phyloP scores from a whole-genome alignment of 768 basidiomycete genomes.

The Boletus pseudopeckii region DNA sequence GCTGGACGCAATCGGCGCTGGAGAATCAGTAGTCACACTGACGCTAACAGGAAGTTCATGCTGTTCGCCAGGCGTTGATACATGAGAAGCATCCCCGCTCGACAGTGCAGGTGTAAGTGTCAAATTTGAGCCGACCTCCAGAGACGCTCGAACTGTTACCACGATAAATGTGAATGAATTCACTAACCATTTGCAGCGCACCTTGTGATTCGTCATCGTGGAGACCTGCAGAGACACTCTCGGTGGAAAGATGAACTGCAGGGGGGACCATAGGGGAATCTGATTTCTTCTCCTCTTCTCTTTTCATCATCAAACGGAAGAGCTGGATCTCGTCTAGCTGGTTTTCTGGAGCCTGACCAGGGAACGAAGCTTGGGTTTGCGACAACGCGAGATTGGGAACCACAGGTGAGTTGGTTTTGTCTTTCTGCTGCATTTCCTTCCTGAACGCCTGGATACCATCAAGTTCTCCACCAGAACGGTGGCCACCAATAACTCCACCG shows the following conservation, averaged over 20 bases:
- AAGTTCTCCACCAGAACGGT: conserved; percentile 58
- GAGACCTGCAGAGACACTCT: conserved; percentile 10
- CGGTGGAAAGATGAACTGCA: conserved; percentile 1
- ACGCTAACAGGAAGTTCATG: background rate
- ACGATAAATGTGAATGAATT: conserved; percentile 12
- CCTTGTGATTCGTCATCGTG: conserved; percentile 18
- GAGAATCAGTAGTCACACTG: conserved; percentile 1
- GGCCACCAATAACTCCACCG: conserved; percentile 63
- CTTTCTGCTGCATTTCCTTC: conserved; percentile 77
- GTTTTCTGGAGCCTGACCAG: conserved; percentile 25
- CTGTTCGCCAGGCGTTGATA: conserved; percentile 16
- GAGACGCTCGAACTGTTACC: conserved; percentile 5
- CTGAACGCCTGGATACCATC: conserved; percentile 89
- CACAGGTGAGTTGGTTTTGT: conserved; percentile 41
- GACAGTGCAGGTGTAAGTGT: background rate
- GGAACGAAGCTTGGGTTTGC: conserved; percentile 22
- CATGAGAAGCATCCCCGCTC: conserved; percentile 11
- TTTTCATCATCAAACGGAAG: conserved; percentile 81
- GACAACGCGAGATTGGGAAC: conserved; percentile 8
- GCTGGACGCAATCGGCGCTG: conserved; percentile 8
- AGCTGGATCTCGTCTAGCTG: conserved; percentile 79
- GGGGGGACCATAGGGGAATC: conserved; percentile 17
- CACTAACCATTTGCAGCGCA: conserved; percentile 5
- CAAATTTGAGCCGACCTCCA: conserved; percentile 9
- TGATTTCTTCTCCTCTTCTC: conserved; percentile 54